Percentiles rank a stretch among this genome's conserved stretches.
Conservation (phyloP, 2,329 filamentous ascomycete genomes). For the Sarocladium kiliense region DNA sequence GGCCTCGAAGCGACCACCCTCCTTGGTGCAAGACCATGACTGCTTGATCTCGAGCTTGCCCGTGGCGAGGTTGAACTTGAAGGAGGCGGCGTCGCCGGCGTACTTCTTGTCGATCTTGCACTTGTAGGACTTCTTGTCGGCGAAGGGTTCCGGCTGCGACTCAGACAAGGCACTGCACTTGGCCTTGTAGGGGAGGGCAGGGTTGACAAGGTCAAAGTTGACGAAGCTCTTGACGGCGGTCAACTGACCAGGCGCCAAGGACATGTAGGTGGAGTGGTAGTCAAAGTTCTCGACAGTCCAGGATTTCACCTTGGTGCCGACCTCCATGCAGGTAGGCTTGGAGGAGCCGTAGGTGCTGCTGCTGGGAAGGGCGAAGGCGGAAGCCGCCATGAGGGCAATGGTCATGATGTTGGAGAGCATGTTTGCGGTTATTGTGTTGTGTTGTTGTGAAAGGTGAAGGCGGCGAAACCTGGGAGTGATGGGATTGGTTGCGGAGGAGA, state of each 20-base stretch:
- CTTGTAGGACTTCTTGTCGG: constrained; percentile 37
- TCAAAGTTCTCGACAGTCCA: constrained; percentile 41
- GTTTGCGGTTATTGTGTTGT: too few species aligned
- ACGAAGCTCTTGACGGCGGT: constrained; percentile 43
- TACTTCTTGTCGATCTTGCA: constrained; percentile 27
- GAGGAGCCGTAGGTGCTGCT: background rate
- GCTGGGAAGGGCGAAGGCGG: background rate
- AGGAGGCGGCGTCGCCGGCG: constrained; percentile 27
- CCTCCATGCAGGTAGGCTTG: constrained; percentile 3
- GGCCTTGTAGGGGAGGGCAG: constrained; percentile 30
- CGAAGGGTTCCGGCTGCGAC: constrained; percentile 44
- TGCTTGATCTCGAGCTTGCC: constrained; percentile 38
- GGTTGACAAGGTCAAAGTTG: constrained; percentile 44
- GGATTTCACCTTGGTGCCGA: constrained; percentile 11
- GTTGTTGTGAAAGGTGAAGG: too few species aligned
- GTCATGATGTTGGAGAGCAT: constrained; percentile 4
- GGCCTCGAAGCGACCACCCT: constrained; percentile 25
- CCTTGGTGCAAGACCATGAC: constrained; percentile 42
- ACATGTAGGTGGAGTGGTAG: constrained; percentile 43
- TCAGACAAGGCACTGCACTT: constrained; percentile 35
- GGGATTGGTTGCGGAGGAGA: background rate
- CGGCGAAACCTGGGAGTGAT: background rate
- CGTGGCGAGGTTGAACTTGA: constrained; percentile 34
- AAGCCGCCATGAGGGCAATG: background rate
- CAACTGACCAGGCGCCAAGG: constrained; percentile 33